A percentile compares a stretch with the other conserved stretches of the same genome.
These are phyloP conservation scores for Grosmannia clavigera DNA, from an alignment of 2,329 filamentous ascomycete genomes.

Conservation along the genomic window DNA sequence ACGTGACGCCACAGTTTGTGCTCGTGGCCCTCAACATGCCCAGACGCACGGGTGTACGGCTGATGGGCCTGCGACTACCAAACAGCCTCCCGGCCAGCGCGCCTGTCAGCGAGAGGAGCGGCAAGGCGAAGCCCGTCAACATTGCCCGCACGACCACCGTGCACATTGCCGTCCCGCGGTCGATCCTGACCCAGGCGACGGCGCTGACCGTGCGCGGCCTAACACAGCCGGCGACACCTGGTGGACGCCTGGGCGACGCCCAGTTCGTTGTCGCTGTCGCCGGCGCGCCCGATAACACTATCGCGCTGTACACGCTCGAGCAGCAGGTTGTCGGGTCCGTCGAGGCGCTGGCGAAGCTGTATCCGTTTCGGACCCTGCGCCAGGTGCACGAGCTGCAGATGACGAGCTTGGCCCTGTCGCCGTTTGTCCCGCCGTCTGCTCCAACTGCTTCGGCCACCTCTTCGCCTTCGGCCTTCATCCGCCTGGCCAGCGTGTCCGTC, in stretches of 20 bases:
- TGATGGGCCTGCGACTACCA: conserved; percentile 42
- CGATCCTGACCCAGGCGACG: conserved; percentile 56
- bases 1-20: conserved; percentile 44
- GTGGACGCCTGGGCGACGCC: conserved; percentile 35
- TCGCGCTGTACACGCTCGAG: conserved; percentile 67
- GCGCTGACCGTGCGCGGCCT: conserved; percentile 68
- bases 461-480: conserved; percentile 45
- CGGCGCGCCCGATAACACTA: conserved; percentile 53
- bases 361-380: conserved; percentile 38
- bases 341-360: conserved; percentile 38
- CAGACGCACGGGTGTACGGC: conserved; percentile 41
- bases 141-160: conserved; percentile 40
- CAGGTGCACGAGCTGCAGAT: conserved; percentile 45
- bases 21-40: conserved; percentile 47
- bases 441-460: conserved; percentile 23
- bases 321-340: conserved; percentile 38
- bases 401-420: conserved; percentile 34
- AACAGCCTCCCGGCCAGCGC: background rate
- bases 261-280: conserved; percentile 74
- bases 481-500: conserved; percentile 71
- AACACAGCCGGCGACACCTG: conserved; percentile 36
- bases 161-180: conserved; percentile 46
- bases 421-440: conserved; percentile 24
- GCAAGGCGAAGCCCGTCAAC: conserved; percentile 7
- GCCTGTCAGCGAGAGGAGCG: conserved; percentile 17